These are phyloP conservation scores for Styphnolobium japonicum DNA, from an alignment of 306 rosid species.

Conservation along the genomic window DNA sequence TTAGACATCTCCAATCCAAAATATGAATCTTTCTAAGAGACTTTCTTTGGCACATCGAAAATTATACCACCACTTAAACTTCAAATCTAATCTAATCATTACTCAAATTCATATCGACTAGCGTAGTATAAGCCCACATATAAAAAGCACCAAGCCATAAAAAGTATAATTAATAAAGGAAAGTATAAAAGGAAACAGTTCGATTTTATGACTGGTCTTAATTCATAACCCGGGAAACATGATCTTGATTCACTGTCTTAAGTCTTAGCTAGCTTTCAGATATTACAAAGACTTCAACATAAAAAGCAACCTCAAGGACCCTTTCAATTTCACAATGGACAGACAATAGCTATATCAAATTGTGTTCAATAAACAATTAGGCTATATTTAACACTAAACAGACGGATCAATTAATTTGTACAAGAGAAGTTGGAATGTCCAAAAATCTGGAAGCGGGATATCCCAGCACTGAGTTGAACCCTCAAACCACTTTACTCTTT, in stretches of 20 bases:
- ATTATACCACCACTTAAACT: not conserved
- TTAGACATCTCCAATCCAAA: not conserved
- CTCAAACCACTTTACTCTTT: conserved; percentile 14
- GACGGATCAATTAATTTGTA: not conserved
- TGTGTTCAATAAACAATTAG: not conserved
- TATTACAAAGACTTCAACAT: not conserved
- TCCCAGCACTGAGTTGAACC: conserved; percentile 23
- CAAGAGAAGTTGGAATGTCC: not conserved
- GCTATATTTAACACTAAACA: not conserved
- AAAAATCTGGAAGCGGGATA: conserved; percentile 2
- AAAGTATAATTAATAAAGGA: not conserved
- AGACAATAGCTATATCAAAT: not conserved
- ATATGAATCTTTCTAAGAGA: not conserved
- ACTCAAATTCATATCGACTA: not conserved
- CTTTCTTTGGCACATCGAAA: not conserved
- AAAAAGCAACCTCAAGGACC: not conserved
- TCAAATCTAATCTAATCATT: not conserved
- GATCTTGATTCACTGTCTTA: not conserved
- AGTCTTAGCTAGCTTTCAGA: not conserved
- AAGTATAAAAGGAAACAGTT: no score
- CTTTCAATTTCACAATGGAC: not conserved
- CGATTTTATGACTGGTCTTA: no score
- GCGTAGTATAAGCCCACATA: not conserved
- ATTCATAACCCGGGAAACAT: no score
- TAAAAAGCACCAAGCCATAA: not conserved